Evolutionary conservation across 176 grass and related monocot genomes (phyloP).

Genomic region (Eragrostis curvula): DNA sequence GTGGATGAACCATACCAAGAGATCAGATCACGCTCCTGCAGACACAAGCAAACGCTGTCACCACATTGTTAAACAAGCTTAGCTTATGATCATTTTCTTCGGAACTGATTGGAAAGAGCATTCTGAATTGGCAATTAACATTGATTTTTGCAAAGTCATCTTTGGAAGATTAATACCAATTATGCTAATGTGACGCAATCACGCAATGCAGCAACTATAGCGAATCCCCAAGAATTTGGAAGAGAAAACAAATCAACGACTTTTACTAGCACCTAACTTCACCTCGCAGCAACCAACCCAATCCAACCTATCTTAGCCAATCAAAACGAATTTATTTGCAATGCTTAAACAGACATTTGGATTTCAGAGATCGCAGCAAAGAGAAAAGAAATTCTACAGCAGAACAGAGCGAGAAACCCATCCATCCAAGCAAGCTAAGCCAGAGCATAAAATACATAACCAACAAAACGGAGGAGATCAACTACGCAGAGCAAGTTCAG

Average conservation of each 20-base stretch:
- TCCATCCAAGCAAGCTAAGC: not conserved
- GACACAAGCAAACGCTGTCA: conserved; percentile 16
- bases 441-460: not conserved
- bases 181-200: conserved; percentile 1
- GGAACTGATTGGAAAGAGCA: not conserved
- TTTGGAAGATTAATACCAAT: not conserved
- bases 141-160: not conserved
- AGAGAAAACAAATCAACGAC: not conserved
- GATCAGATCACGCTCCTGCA: conserved; percentile 43
- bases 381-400: not conserved
- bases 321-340: not conserved
- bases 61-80: conserved; percentile 5
- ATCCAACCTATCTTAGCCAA: not conserved
- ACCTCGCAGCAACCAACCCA: not conserved
- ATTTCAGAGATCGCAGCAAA: not conserved
- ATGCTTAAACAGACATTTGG: not conserved
- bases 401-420: not conserved
- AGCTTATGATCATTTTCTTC: not conserved
- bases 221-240: not conserved
- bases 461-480: not conserved
- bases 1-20: conserved; percentile 37
- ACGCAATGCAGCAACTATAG: conserved; percentile 41
- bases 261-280: not conserved
- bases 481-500: not conserved
- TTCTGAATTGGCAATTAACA: not conserved